phyloP scores from a whole-genome alignment of 306 rosid species.

The Sicyos edulis region DNA sequence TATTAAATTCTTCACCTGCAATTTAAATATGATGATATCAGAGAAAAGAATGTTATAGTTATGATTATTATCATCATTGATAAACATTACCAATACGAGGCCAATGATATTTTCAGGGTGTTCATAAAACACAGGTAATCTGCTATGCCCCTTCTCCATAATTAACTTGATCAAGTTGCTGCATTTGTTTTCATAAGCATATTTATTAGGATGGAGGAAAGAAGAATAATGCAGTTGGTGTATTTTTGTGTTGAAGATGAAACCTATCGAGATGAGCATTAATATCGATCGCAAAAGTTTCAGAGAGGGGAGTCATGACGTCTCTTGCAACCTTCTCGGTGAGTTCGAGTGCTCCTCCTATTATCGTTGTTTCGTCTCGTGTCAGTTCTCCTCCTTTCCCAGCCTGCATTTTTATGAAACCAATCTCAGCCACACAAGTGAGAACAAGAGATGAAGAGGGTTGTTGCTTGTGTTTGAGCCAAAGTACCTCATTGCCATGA shows the following conservation, averaged over 20 bases:
- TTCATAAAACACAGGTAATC: slow-evolving; percentile 68
- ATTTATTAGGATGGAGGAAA: neutral
- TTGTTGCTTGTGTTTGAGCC: neutral
- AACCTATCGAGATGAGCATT: slow-evolving; percentile 62
- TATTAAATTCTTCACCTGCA: slow-evolving; percentile 62
- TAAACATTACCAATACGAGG: slow-evolving; percentile 55
- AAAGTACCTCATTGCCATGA: slow-evolving; percentile 73
- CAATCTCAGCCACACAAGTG: neutral
- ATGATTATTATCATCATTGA: neutral
- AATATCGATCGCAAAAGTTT: slow-evolving; percentile 52
- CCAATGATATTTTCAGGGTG: slow-evolving; percentile 59
- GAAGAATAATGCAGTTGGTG: neutral
- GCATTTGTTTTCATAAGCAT: slow-evolving; percentile 21
- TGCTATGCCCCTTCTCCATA: slow-evolving; percentile 68
- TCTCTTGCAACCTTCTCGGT: slow-evolving; percentile 52
- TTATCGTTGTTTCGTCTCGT: slow-evolving; percentile 69
- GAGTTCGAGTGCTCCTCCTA: slow-evolving; percentile 78
- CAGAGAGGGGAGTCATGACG: slow-evolving; percentile 69
- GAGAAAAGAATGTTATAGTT: neutral
- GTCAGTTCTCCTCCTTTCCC: slow-evolving; percentile 86
- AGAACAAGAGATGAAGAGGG: neutral
- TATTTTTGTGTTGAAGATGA: neutral
- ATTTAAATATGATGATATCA: slow-evolving; percentile 3
- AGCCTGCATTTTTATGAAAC: slow-evolving; percentile 36
- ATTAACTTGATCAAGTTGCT: slow-evolving; percentile 56